A percentile compares a stretch with the other conserved stretches of the same genome.
These are phyloP conservation scores for Pugionium dolabratum DNA, from an alignment of 345 rosid genomes.

Conservation along the genomic window DNA sequence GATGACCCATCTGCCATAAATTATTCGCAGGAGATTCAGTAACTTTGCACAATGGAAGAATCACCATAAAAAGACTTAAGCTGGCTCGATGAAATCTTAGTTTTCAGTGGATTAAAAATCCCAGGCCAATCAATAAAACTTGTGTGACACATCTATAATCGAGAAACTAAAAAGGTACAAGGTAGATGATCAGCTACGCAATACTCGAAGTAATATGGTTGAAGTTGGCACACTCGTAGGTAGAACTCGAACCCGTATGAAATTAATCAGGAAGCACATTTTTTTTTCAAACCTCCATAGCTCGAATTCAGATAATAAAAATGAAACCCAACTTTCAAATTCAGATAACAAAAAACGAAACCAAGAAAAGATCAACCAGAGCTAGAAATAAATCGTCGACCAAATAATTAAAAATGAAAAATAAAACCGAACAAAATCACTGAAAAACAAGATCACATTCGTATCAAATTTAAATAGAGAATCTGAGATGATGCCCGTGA, in stretches of 20 bases:
- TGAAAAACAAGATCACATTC: not conserved
- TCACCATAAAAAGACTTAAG: not conserved
- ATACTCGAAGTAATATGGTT: not conserved
- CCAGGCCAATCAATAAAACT: not conserved
- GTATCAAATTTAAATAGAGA: no score
- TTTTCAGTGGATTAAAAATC: not conserved
- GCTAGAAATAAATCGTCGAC: not conserved
- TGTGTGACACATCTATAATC: not conserved
- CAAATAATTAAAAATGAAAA: not conserved
- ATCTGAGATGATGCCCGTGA: not conserved
- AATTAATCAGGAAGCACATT: conserved; percentile 5
- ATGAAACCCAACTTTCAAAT: not conserved
- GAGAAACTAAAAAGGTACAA: not conserved
- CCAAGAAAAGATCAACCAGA: conserved; percentile 11
- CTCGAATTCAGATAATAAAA: not conserved
- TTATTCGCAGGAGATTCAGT: conserved; percentile 18
- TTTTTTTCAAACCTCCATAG: not conserved
- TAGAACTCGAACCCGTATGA: conserved; percentile 1
- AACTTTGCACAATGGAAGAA: conserved; percentile 6
- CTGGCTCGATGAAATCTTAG: not conserved
- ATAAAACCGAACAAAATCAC: not conserved
- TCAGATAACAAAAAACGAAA: conserved; percentile 14
- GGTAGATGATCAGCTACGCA: not conserved
- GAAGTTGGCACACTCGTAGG: not conserved
- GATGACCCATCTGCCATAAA: conserved; percentile 58